Evolutionary conservation across 805 yeast genomes (phyloP).

Genomic region (Osmozyma mogii): DNA sequence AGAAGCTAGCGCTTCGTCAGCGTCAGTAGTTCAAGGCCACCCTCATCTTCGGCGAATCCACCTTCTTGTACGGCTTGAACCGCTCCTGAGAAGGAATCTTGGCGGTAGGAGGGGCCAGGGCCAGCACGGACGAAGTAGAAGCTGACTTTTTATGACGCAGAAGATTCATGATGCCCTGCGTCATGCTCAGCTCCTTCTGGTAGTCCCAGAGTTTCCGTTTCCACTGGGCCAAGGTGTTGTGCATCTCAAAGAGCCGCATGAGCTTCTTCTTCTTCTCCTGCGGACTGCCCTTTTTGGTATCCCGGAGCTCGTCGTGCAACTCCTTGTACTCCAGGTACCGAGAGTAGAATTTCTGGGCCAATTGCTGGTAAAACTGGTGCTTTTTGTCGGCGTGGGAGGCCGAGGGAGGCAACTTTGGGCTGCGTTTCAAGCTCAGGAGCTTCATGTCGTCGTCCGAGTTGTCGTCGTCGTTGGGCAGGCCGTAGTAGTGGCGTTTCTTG

Average conservation of each 20-base stretch:
- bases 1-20: no score
- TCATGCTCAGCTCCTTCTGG: constrained; percentile 25
- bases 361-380: constrained; percentile 12
- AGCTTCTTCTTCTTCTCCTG: constrained; percentile 16
- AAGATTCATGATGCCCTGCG: constrained; percentile 27
- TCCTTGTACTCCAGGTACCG: constrained; percentile 11
- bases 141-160: constrained; percentile 28
- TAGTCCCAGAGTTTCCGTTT: constrained; percentile 47
- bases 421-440: no score
- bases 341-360: constrained; percentile 11
- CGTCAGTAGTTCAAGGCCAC: no score
- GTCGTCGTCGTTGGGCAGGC: no score
- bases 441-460: no score
- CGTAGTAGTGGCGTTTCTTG: no score
- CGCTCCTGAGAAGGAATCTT: no score
- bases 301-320: constrained; percentile 8
- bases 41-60: no score
- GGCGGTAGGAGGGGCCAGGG: no score
- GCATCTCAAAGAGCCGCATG: constrained; percentile 40
- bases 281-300: constrained; percentile 4
- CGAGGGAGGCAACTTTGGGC: no score
- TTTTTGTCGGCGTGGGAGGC: constrained; percentile 11
- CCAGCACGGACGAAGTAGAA: no score
- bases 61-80: no score
- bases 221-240: constrained; percentile 46